Evolutionary conservation across 1,284 basidiomycete species (phyloP).

Genomic region (Porodaedalea pini): DNA sequence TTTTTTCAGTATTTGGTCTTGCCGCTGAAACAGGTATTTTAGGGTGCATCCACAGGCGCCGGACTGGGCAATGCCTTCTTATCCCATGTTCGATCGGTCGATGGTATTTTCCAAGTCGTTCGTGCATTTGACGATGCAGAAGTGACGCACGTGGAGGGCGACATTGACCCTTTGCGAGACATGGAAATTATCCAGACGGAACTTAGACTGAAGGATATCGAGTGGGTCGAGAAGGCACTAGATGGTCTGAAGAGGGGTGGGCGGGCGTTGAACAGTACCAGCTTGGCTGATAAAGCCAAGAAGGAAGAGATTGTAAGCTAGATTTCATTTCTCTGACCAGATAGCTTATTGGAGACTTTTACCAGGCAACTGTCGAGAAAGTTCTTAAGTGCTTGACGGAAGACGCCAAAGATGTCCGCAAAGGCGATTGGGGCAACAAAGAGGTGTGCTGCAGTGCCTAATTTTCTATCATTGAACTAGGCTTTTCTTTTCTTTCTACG

Average conservation of each 20-base stretch:
- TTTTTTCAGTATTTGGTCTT: background rate
- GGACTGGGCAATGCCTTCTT: slow-evolving; percentile 98
- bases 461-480: slow-evolving; percentile 4
- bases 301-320: slow-evolving; percentile 89
- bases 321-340: slow-evolving; percentile 10
- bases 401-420: slow-evolving; percentile 90
- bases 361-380: slow-evolving; percentile 81
- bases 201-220: slow-evolving; percentile 94
- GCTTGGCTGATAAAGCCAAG: slow-evolving; percentile 91
- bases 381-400: slow-evolving; percentile 77
- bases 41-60: slow-evolving; percentile 96
- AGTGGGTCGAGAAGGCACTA: slow-evolving; percentile 94
- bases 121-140: slow-evolving; percentile 98
- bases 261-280: slow-evolving; percentile 70
- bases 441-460: slow-evolving; percentile 64
- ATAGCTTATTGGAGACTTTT: slow-evolving; percentile 23
- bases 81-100: slow-evolving; percentile 96
- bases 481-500: slow-evolving; percentile 34
- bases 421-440: slow-evolving; percentile 94
- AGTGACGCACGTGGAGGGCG: slow-evolving; percentile 98
- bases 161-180: slow-evolving; percentile 93
- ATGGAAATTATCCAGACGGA: slow-evolving; percentile 98
- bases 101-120: slow-evolving; percentile 99
- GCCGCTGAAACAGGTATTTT: slow-evolving; percentile 12
- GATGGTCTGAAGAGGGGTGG: slow-evolving; percentile 75